These are phyloP conservation scores for Aspergillus olivimuriae DNA, from an alignment of 495 filamentous ascomycete genomes.

Conservation along the genomic window DNA sequence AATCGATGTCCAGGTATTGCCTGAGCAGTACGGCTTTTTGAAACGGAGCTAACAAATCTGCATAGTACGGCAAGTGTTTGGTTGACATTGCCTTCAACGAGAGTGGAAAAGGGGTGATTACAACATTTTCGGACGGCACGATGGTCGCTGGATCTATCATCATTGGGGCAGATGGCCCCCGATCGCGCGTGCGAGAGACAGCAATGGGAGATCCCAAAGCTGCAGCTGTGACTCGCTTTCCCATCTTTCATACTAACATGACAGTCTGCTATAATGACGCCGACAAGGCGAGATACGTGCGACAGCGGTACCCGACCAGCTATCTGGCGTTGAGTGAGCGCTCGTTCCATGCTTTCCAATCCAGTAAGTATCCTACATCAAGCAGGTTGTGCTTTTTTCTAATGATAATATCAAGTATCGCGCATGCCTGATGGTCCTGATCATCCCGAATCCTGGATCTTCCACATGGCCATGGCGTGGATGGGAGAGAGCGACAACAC, in stretches of 20 bases:
- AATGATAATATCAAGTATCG: background rate
- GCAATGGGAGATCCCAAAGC: background rate
- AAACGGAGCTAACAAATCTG: background rate
- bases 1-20: background rate
- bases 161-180: slow-evolving; percentile 1
- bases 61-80: slow-evolving; percentile 1
- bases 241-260: slow-evolving; percentile 7
- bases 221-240: slow-evolving; percentile 5
- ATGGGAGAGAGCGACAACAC: background rate
- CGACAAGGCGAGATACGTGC: slow-evolving; percentile 2
- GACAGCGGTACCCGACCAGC: slow-evolving; percentile 3
- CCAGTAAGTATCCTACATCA: slow-evolving; percentile 1
- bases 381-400: background rate
- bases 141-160: slow-evolving; percentile 1
- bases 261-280: slow-evolving; percentile 1
- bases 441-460: slow-evolving; percentile 4
- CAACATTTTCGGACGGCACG: background rate
- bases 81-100: slow-evolving; percentile 3
- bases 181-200: background rate
- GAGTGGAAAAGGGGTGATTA: background rate
- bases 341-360: slow-evolving; percentile 7
- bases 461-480: slow-evolving; percentile 6
- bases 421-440: slow-evolving; percentile 6
- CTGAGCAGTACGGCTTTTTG: background rate
- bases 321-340: slow-evolving; percentile 5